These are phyloP conservation scores for Ophiostoma sp. DNA, from an alignment of 2,329 filamentous ascomycete species.

Conservation along the genomic window DNA sequence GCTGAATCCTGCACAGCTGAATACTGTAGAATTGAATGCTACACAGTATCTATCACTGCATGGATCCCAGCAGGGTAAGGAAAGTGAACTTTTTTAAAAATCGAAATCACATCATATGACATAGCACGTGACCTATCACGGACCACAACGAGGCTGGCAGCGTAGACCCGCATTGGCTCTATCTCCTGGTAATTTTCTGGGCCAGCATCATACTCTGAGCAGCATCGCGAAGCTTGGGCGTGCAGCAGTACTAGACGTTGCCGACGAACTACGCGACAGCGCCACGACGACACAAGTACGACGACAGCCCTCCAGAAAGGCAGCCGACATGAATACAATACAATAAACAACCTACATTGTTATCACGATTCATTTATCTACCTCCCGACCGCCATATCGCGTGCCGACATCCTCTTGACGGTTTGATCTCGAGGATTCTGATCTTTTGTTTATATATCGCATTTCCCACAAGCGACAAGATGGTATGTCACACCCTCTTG, in stretches of 20 bases:
- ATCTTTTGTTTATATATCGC: not conserved
- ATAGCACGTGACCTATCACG: not conserved
- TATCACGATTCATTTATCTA: not conserved
- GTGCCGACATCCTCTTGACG: not conserved
- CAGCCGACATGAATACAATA: not conserved
- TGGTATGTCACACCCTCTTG: not conserved
- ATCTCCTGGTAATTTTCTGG: slow-evolving; percentile 5
- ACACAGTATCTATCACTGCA: too few species aligned
- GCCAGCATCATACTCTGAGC: slow-evolving; percentile 2
- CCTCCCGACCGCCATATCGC: not conserved
- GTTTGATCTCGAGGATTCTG: not conserved
- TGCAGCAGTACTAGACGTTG: not conserved
- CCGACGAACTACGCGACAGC: not conserved
- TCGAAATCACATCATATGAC: not conserved
- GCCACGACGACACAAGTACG: not conserved
- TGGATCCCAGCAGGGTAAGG: not conserved
- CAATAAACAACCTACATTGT: not conserved
- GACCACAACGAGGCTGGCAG: not conserved
- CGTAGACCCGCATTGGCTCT: not conserved
- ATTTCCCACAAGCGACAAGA: not conserved
- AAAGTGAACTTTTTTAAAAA: not conserved
- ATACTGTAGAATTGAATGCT: not conserved
- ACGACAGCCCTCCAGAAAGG: not conserved
- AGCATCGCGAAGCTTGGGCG: slow-evolving; percentile 5
- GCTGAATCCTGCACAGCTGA: not conserved